phyloP scores from a whole-genome alignment of 202 grass and related monocot species.

The Panicum hallii region DNA sequence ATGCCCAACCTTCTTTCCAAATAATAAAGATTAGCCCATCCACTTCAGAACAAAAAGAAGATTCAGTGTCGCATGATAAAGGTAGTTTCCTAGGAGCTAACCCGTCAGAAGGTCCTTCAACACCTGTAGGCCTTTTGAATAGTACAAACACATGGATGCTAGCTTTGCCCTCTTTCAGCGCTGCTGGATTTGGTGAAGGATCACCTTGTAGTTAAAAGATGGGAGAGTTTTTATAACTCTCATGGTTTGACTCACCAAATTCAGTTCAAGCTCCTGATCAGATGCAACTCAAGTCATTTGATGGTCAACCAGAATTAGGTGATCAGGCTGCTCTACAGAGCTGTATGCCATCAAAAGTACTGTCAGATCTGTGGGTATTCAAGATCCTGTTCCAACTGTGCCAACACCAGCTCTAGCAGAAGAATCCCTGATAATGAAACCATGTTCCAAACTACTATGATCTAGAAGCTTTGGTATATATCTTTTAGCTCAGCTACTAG shows the following conservation, averaged over 20 bases:
- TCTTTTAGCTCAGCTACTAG: conserved; percentile 41
- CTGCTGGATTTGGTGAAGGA: conserved; percentile 62
- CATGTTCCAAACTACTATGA: conserved; percentile 86
- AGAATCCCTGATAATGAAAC: conserved; percentile 69
- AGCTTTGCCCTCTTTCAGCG: conserved; percentile 51
- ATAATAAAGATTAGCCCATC: conserved; percentile 41
- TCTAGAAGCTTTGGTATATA: conserved; percentile 87
- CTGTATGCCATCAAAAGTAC: conserved; percentile 50
- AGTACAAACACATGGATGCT: conserved; percentile 46
- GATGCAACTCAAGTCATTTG: conserved; percentile 51
- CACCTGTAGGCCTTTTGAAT: conserved; percentile 27
- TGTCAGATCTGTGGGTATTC: conserved; percentile 59
- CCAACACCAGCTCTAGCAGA: conserved; percentile 66
- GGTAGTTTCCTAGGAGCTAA: conserved; percentile 45
- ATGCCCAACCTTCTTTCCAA: conserved; percentile 39
- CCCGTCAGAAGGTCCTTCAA: conserved; percentile 46
- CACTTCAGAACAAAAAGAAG: conserved; percentile 57
- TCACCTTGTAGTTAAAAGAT: conserved; percentile 49
- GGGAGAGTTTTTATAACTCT: conserved; percentile 54
- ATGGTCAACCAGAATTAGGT: conserved; percentile 50
- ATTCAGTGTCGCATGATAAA: conserved; percentile 36
- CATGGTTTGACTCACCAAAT: conserved; percentile 46
- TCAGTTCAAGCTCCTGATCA: conserved; percentile 59
- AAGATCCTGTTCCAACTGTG: conserved; percentile 42
- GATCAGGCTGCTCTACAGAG: conserved; percentile 41